A percentile compares a stretch with the other conserved stretches of the same genome.
phyloP scores from a whole-genome alignment of 2,329 filamentous ascomycete species.

The Bipolaris bicolor region DNA sequence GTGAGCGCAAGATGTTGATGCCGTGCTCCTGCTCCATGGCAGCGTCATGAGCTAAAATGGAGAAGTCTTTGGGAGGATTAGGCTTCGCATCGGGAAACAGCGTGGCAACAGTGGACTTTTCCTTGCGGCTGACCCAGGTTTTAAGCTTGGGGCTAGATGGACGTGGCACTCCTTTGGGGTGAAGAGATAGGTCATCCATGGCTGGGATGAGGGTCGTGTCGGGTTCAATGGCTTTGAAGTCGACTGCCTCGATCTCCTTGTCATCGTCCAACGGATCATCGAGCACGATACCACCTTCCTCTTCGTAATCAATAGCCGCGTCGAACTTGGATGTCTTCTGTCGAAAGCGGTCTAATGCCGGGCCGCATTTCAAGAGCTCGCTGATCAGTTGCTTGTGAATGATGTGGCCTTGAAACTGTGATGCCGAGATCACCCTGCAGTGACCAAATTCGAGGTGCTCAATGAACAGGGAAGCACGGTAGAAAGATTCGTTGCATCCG shows the following conservation, averaged over 20 bases:
- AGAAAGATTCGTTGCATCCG: conserved; percentile 59
- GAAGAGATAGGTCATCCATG: conserved; percentile 27
- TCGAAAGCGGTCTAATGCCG: conserved; percentile 29
- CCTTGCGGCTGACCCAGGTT: conserved; percentile 30
- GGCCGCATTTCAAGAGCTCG: conserved; percentile 31
- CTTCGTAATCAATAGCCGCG: conserved; percentile 36
- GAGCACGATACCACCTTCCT: conserved; percentile 34
- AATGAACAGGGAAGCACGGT: conserved; percentile 57
- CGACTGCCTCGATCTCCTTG: conserved; percentile 24
- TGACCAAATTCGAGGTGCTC: conserved; percentile 61
- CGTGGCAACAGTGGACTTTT: conserved; percentile 27
- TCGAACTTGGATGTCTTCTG: conserved; percentile 40
- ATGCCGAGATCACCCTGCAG: conserved; percentile 53
- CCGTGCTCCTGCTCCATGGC: conserved; percentile 35
- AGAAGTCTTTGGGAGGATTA: conserved; percentile 38
- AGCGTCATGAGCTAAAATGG: conserved; percentile 36
- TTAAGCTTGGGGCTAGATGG: conserved; percentile 21
- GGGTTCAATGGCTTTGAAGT: conserved; percentile 36
- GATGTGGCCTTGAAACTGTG: conserved; percentile 56
- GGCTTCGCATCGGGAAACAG: conserved; percentile 49
- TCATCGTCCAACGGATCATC: conserved; percentile 26
- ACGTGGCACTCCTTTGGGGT: not conserved
- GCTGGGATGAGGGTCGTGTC: conserved; percentile 4
- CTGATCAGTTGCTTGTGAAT: conserved; percentile 58
- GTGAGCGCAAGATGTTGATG: conserved; percentile 49